These are phyloP conservation scores for Fusarium mangiferae DNA, from an alignment of 2,329 filamentous ascomycete species.

Conservation along the genomic window DNA sequence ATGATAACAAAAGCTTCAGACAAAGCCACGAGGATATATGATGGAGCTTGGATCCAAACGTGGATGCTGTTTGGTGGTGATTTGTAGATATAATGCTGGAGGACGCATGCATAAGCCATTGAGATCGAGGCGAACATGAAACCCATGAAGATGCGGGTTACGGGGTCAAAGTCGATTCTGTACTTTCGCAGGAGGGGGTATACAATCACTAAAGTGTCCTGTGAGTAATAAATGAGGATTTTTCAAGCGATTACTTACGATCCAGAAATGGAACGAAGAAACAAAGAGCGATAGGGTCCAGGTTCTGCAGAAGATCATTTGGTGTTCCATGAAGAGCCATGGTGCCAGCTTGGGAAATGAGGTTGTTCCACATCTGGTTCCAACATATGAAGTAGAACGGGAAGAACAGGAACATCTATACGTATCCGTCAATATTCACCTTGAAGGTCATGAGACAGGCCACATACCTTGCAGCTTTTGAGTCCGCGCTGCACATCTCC, in stretches of 20 bases:
- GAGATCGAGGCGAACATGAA: constrained; percentile 8
- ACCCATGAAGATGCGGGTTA: background rate
- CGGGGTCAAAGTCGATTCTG: background rate
- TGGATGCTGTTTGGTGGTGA: constrained; percentile 2
- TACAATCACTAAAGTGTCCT: background rate
- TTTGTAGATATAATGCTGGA: background rate
- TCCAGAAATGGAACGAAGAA: constrained; percentile 11
- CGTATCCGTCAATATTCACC: accelerated
- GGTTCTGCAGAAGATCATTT: background rate
- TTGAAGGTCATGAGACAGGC: accelerated
- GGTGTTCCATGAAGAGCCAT: constrained; percentile 7
- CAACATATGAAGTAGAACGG: constrained; percentile 13
- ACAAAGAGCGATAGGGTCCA: background rate
- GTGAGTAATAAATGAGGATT: too few relatives aligned
- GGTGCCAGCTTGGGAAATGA: constrained; percentile 1
- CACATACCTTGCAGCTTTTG: constrained; percentile 3
- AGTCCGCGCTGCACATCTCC: background rate
- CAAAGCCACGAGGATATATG: background rate
- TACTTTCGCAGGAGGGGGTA: background rate
- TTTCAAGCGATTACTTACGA: too few relatives aligned
- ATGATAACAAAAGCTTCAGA: constrained; percentile 4
- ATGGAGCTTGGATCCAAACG: background rate
- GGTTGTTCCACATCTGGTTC: constrained; percentile 13
- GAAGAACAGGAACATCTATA: constrained; percentile 4
- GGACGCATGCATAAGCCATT: constrained; percentile 1